Percentiles rank a stretch among this genome's conserved stretches.
phyloP scores from a whole-genome alignment of 495 filamentous ascomycete species.

The Penicillium lividum region DNA sequence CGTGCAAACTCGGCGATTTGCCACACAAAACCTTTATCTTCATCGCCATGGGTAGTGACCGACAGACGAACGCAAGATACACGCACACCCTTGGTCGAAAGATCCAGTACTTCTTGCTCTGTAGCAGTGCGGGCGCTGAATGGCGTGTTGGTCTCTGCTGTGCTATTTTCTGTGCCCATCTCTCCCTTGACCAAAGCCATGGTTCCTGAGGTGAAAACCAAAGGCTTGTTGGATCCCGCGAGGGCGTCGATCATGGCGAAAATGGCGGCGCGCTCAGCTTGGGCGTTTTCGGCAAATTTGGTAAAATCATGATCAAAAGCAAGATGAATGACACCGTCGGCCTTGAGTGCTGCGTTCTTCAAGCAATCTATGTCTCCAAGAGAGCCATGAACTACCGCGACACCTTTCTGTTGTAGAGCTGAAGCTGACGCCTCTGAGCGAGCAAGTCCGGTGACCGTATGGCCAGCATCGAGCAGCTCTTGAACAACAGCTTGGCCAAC shows the following conservation, averaged over 20 bases:
- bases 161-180: slow-evolving; percentile 35
- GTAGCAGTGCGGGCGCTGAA: slow-evolving; percentile 28
- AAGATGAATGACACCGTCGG: slow-evolving; percentile 48
- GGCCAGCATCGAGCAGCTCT: slow-evolving; percentile 41
- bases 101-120: slow-evolving; percentile 28
- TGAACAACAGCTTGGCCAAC: slow-evolving; percentile 45
- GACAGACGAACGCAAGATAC: slow-evolving; percentile 41
- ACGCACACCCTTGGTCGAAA: slow-evolving; percentile 37
- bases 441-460: slow-evolving; percentile 45
- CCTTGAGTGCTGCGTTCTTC: slow-evolving; percentile 32
- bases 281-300: slow-evolving; percentile 31
- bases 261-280: slow-evolving; percentile 37
- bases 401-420: slow-evolving; percentile 30
- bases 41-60: slow-evolving; percentile 43
- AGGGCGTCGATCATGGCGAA: slow-evolving; percentile 37
- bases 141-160: slow-evolving; percentile 12
- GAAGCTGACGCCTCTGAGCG: slow-evolving; percentile 37
- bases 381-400: slow-evolving; percentile 35
- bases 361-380: slow-evolving; percentile 39
- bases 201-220: slow-evolving; percentile 48
- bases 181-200: slow-evolving; percentile 31
- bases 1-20: slow-evolving; percentile 33
- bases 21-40: slow-evolving; percentile 36
- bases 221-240: slow-evolving; percentile 32
- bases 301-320: slow-evolving; percentile 49